Evolutionary conservation across 2,329 filamentous ascomycete genomes (phyloP).

Genomic region (Tolypocladium nubicola): DNA sequence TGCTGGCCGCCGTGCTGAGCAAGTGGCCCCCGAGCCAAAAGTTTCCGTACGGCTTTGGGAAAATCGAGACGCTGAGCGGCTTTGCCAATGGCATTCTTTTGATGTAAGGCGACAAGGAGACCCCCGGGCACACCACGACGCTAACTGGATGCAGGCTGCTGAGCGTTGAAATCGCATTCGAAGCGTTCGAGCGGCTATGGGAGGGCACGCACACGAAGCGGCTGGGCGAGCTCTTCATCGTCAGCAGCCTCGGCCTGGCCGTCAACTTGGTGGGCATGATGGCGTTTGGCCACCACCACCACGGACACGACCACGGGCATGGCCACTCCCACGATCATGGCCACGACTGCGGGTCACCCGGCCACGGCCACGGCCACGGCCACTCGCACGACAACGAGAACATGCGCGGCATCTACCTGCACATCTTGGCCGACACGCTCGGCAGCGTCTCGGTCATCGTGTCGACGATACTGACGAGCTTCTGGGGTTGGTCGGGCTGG

Average conservation of each 20-base stretch:
- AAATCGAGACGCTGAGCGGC: constrained; percentile 90
- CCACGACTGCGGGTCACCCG: constrained; percentile 27
- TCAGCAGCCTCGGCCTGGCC: constrained; percentile 74
- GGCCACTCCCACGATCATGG: constrained; percentile 39
- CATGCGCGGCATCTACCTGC: constrained; percentile 94
- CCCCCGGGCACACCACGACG: background rate
- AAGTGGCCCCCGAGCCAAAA: constrained; percentile 87
- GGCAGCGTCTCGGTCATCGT: constrained; percentile 91
- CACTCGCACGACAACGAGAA: constrained; percentile 74
- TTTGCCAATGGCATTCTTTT: constrained; percentile 95
- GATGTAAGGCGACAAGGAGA: constrained; percentile 45
- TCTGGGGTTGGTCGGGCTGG: constrained; percentile 85
- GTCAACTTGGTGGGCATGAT: constrained; percentile 91
- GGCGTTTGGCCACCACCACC: constrained; percentile 61
- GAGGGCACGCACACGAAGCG: constrained; percentile 77
- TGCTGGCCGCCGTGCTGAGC: constrained; percentile 87
- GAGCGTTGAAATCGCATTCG: constrained; percentile 90
- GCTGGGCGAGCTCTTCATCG: constrained; percentile 75
- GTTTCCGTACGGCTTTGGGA: constrained; percentile 93
- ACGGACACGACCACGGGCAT: constrained; percentile 28
- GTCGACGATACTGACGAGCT: constrained; percentile 78
- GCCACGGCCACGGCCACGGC: constrained; percentile 37
- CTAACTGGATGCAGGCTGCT: constrained; percentile 52
- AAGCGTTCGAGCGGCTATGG: constrained; percentile 78
- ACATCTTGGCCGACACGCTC: constrained; percentile 88